Evolutionary conservation across 257 asterid genomes (phyloP).

Genomic region (Gentiana dahurica): DNA sequence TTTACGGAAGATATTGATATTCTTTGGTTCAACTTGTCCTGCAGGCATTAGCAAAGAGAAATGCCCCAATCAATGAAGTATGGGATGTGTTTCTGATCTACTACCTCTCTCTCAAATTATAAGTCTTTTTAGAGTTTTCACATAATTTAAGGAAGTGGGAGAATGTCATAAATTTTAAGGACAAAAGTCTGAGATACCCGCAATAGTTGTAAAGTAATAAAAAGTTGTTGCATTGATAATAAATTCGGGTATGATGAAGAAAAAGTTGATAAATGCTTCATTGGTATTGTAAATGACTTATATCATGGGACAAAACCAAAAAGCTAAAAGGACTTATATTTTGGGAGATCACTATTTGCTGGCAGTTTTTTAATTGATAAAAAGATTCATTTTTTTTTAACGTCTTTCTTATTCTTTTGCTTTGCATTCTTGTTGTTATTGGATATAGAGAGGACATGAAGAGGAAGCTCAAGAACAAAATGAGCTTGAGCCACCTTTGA

Average conservation of each 20-base stretch:
- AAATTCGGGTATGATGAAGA: too few species aligned
- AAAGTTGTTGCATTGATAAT: too few species aligned
- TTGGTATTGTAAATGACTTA: too few species aligned
- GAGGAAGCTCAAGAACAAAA: slow-evolving; percentile 41
- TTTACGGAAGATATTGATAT: too few species aligned
- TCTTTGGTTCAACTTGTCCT: not conserved
- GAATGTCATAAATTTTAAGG: too few species aligned
- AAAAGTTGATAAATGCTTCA: too few species aligned
- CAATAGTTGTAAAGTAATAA: too few species aligned
- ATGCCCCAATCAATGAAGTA: slow-evolving; percentile 8
- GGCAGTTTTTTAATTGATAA: not conserved
- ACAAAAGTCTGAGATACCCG: too few species aligned
- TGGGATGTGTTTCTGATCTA: not conserved
- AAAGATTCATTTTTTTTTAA: not conserved
- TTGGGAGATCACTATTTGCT: not conserved
- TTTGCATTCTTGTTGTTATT: not conserved
- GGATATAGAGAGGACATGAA: slow-evolving; percentile 17
- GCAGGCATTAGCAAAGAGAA: slow-evolving; percentile 12
- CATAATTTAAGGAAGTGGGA: too few species aligned
- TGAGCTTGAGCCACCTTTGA: slow-evolving; percentile 47
- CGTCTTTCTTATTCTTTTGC: not conserved
- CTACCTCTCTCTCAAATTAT: not conserved
- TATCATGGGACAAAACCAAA: too few species aligned
- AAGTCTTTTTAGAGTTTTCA: too few species aligned
- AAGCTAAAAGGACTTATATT: too few species aligned